phyloP scores from a whole-genome alignment of 495 filamentous ascomycete species.

The Xylaria acuta region DNA sequence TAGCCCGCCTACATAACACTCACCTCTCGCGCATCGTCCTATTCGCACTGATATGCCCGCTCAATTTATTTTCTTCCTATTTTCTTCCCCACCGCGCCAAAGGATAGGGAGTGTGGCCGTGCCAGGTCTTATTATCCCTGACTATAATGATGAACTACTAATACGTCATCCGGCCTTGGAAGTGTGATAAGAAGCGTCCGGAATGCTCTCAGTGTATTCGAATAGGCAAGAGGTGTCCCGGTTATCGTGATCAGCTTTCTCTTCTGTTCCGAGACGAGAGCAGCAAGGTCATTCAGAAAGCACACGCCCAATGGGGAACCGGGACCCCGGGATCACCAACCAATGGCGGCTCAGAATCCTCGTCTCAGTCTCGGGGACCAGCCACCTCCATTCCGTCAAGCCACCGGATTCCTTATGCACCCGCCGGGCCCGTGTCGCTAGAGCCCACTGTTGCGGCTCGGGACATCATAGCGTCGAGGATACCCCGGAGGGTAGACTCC shows the following conservation, averaged over 20 bases:
- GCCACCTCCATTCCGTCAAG: not conserved
- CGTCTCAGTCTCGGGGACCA: slow-evolving; percentile 10
- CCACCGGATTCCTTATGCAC: slow-evolving; percentile 18
- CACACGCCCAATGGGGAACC: slow-evolving; percentile 58
- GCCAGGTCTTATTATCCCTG: not conserved
- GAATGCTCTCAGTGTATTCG: slow-evolving; percentile 71
- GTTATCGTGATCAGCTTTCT: slow-evolving; percentile 71
- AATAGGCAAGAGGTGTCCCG: slow-evolving; percentile 64
- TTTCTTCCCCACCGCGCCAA: not conserved
- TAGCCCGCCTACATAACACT: slow-evolving; percentile 20
- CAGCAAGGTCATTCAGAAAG: slow-evolving; percentile 69
- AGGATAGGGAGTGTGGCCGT: not conserved
- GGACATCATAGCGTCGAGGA: slow-evolving; percentile 24
- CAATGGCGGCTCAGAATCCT: slow-evolving; percentile 35
- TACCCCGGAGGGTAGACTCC: slow-evolving; percentile 37
- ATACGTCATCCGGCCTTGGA: not conserved
- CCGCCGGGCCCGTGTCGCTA: slow-evolving; percentile 20
- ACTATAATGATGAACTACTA: slow-evolving; percentile 12
- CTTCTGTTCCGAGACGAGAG: slow-evolving; percentile 79
- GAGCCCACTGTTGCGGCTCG: slow-evolving; percentile 18
- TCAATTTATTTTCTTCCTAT: slow-evolving; percentile 9
- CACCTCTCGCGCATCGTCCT: slow-evolving; percentile 20
- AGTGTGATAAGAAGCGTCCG: slow-evolving; percentile 72
- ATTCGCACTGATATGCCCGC: slow-evolving; percentile 8
- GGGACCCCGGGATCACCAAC: slow-evolving; percentile 34